Evolutionary conservation across 1,284 basidiomycete species (phyloP), one percentile per base, ranked within the genome.

Genomic region (Rhodotorula sp.): DNA sequence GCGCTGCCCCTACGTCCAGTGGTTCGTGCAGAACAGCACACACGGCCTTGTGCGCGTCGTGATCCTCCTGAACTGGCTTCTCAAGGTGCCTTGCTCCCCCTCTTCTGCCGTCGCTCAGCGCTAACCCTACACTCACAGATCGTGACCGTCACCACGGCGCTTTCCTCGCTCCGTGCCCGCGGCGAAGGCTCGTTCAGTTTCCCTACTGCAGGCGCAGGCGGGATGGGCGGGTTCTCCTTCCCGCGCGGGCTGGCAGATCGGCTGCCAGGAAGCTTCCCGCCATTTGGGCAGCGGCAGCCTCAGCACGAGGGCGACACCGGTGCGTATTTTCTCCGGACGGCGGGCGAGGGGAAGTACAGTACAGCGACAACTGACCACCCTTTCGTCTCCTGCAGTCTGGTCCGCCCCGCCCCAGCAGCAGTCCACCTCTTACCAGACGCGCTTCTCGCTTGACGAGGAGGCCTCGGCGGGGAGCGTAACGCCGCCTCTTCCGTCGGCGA

Each of bases 161-260:
- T 79, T 69, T 65, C 94, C 82, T 69, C 88, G 87, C 75, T 83
- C 7, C 61, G 67, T 3, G 41, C 65, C 1, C 39, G 53, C 7
- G 65, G 65, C 46, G 46, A 50, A 9, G 62, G 53, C 32, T 53
- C 48, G 3, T 53, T 53, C 34, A n/a, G 15, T 29, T 17, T 65
- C 46, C 61, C 62, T 17, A 48, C 34, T 34, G 37, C 29, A 8
- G 34, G 19, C 32, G 27, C 32, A 12, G 57, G 50, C 50, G 50
- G 50, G n/a, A 27, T 48, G 3, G 69, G 74, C 21, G 69, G 53
- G 55, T 69, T 66, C 54, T 36, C 29, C 27, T 25, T 73, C 1
- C 69, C 69, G 10, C 55, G 48, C 10, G 64, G 67, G 5, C 53
- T 76, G 36, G 61, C 66, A 27, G 62, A 71, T 32, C 51, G 69